phyloP scores from a whole-genome alignment of 345 rosid species.

The Crucihimalaya himalaica region DNA sequence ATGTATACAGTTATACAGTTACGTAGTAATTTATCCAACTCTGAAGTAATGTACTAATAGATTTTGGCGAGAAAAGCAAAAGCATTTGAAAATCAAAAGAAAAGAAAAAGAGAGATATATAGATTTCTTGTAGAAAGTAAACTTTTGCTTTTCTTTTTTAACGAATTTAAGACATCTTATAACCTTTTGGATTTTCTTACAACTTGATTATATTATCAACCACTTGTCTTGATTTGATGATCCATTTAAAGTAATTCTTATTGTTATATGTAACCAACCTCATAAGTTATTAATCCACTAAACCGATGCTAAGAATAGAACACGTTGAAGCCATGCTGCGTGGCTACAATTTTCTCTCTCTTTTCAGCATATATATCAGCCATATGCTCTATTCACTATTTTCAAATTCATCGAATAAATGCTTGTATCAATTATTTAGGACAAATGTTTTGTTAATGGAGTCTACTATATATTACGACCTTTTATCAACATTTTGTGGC shows the following conservation, averaged over 20 bases:
- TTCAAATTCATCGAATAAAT: neutral
- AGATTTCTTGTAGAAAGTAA: constrained; percentile 16
- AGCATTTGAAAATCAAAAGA: neutral
- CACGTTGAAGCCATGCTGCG: neutral
- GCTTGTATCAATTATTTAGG: neutral
- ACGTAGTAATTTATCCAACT: neutral
- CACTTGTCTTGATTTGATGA: neutral
- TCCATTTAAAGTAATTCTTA: neutral
- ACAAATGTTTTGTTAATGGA: too few relatives aligned
- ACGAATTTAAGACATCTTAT: constrained; percentile 2
- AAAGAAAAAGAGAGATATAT: neutral
- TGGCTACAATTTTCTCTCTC: neutral
- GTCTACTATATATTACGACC: too few relatives aligned
- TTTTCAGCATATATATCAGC: neutral
- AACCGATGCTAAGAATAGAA: neutral
- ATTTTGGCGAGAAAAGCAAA: constrained; percentile 16
- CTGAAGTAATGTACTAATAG: neutral
- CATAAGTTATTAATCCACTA: neutral
- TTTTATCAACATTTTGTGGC: neutral
- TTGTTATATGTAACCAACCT: constrained; percentile 8
- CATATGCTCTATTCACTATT: neutral
- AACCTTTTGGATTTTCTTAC: neutral
- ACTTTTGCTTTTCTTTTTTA: constrained; percentile 8
- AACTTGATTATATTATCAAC: neutral
- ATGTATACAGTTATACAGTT: neutral